These are phyloP conservation scores for Mortierella sp. DNA, from an alignment of 371 early-diverging fungal genomes.

Conservation along the genomic window DNA sequence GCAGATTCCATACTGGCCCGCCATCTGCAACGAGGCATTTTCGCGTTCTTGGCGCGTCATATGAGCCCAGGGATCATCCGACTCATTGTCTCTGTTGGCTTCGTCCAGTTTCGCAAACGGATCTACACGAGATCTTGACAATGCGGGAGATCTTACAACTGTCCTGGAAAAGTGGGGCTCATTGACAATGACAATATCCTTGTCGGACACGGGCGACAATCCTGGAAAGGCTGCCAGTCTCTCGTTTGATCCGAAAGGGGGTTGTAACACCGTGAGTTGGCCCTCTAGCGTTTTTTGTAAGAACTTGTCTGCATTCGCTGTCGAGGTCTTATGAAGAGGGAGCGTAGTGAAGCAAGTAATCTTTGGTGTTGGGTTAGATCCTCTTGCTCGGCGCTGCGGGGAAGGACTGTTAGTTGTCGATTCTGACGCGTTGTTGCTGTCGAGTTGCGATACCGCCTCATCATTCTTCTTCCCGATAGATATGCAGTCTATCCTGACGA, in stretches of 20 bases:
- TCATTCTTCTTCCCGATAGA: constrained; percentile 25
- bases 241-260: constrained; percentile 45
- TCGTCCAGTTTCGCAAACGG: constrained; percentile 24
- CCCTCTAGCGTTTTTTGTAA: constrained; percentile 15
- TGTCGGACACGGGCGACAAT: constrained; percentile 14
- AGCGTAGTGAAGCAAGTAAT: constrained; percentile 39
- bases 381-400: background rate
- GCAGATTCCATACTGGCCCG: constrained; percentile 42
- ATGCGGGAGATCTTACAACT: too few species aligned
- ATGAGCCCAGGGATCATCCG: background rate
- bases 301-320: constrained; percentile 25
- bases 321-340: constrained; percentile 52
- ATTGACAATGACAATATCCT: constrained; percentile 36
- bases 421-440: background rate
- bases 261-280: constrained; percentile 43
- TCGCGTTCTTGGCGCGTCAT: constrained; percentile 14
- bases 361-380: constrained; percentile 42
- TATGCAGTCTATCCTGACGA: constrained; percentile 51
- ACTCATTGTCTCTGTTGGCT: background rate
- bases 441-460: background rate
- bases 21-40: constrained; percentile 13
- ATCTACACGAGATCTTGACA: background rate
- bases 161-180: background rate
- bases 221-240: constrained; percentile 38
- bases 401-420: background rate